These are phyloP conservation scores for Suhomyces terraborum DNA, from an alignment of 1,139 yeast species.

Conservation along the genomic window DNA sequence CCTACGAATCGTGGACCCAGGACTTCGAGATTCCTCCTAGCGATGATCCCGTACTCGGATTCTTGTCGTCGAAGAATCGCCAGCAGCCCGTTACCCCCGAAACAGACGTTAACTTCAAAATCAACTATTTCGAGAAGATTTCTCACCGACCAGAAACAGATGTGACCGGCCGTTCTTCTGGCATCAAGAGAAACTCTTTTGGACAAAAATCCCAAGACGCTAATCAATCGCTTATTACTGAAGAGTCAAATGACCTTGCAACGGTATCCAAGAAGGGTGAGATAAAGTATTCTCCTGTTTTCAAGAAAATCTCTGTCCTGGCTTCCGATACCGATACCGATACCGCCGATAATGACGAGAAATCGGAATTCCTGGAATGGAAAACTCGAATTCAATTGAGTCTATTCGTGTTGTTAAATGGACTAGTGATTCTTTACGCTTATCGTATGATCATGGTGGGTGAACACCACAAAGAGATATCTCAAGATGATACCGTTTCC, in stretches of 20 bases:
- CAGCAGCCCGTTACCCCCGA: background rate
- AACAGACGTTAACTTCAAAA: background rate
- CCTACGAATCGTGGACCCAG: constrained; percentile 6
- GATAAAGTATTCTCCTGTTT: background rate
- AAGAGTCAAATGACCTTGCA: background rate
- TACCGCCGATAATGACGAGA: background rate
- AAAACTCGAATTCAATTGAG: background rate
- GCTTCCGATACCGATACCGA: background rate
- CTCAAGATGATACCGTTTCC: background rate
- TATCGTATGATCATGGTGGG: background rate
- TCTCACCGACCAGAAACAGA: background rate
- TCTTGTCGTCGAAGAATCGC: background rate
- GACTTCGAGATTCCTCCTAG: background rate
- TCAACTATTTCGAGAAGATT: background rate
- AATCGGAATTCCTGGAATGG: background rate
- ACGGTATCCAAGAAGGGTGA: background rate
- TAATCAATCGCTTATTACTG: background rate
- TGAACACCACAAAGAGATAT: background rate
- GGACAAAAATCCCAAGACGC: background rate
- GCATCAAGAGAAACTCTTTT: background rate
- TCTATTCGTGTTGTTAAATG: background rate
- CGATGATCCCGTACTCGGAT: too few species aligned
- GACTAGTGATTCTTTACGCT: background rate
- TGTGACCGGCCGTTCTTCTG: too few species aligned
- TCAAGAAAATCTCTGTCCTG: background rate